Base-by-base conservation (phyloP, 2,329 filamentous ascomycete species). In the Penicillium brevicompactum region DNA sequence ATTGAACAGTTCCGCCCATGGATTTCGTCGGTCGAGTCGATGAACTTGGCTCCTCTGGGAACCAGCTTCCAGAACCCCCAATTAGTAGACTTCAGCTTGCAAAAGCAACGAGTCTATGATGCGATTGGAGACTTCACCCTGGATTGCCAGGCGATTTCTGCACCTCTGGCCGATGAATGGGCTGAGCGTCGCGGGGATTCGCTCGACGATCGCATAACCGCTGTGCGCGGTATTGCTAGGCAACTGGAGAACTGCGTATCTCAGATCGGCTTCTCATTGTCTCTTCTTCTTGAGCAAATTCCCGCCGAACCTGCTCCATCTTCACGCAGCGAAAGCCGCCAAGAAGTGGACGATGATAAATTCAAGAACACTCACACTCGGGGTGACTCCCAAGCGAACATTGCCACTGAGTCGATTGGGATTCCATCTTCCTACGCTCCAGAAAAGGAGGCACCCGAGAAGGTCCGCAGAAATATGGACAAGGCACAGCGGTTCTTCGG, bases 21-120 rank as follows among this genome's bases (percentile, higher is more conserved):
- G 88, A 87, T 96, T 58, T 85, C 91, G 10, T 87, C 91, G 63
- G 86, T 97, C 50, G 94, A 99, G 74, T 96, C 92, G 2, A 90
- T 97, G 71, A 92, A 97, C 66, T 82, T 99, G 13, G 88, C 90
- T 0, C 85, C 89, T 1, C 78, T 97, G 2, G 88, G 87, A 40
- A 88, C 88, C 55, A 87, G 84, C 55, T 88, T 92, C 62, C 90
- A 93, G 70, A 93, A 89, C 42, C 91, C 92, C 0, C 90, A 95
- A 65, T 78, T 97, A 31, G 83, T 87, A 46, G 94, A 97, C 64
- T 97, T 97, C 71, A 88, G 87, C 67, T 84, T 87, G 31, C 91
- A 96, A 72, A 97, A 97, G 75, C 94, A 99, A 73, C 90, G 89
- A 64, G 81, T 96, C 16, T 97, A 97, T 74, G 94, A 97, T 73